Base-by-base conservation (phyloP, 176 grass and related monocot species). In the Calamus simplicifolius region DNA sequence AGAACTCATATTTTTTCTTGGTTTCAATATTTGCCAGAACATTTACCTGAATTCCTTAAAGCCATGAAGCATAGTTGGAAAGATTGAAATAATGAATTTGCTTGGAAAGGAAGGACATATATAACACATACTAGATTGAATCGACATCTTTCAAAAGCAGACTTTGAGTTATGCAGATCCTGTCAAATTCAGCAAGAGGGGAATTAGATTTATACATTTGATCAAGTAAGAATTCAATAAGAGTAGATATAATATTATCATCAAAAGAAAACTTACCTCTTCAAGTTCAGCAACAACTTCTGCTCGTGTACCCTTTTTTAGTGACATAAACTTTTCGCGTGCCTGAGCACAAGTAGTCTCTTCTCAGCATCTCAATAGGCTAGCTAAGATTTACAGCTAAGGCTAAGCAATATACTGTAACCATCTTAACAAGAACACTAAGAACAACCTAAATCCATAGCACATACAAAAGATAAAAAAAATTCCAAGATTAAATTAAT, bases 1-100 rank as follows among this genome's bases (percentile, higher is more conserved):
- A 78, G 64, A 96, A 96, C 58, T 96, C 92, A 27, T 80, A 90
- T 66, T 96, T 96, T 75, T 96, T 96, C 77, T 90, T 96, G 52
- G 92, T 80, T 74, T 96, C 92, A 74, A 90, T 63, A 72, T 77
- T 96, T 65, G 92, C 72, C 62, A 96, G 80, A 59, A 80, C 72
- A 4, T 86, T 82, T 65, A 96, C 92, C 92, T 96, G 84, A 90
- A 75, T 62, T 85, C 50, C 80, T 96, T 87, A 73, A 59, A 23
- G 59, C n/a, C 57, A 68, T 50, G 51, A 21, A 54, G 18, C 53
- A 58, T 72, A 51, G 69, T 69, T 69, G 55, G 59, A 48, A 56
- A 61, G 62, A 28, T 51, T 67, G 62, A 67, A 43, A 70, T 25
- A 52, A 66, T 14, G 31, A 52, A 77, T 50, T 82, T 73, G 52